Evolutionary conservation across 345 rosid species (phyloP).

Genomic region (Euphorbia tirucalli): DNA sequence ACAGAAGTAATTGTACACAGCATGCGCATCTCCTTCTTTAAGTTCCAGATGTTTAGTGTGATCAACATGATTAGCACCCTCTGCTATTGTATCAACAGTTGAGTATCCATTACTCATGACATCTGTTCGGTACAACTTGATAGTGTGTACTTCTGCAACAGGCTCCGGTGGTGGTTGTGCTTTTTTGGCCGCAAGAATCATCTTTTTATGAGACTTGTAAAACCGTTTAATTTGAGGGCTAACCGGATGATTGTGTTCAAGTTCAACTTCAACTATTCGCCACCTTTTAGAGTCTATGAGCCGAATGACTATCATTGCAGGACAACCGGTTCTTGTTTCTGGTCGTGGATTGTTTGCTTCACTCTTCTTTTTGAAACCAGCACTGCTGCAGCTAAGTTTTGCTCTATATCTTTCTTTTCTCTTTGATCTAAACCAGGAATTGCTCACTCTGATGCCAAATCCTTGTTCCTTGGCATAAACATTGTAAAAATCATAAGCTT

Average conservation of each 20-base stretch:
- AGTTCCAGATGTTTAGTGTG: slow-evolving; percentile 44
- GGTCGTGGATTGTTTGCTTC: slow-evolving; percentile 53
- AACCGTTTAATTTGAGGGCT: slow-evolving; percentile 40
- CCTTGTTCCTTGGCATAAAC: slow-evolving; percentile 46
- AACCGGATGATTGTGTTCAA: slow-evolving; percentile 44
- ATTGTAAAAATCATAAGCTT: slow-evolving; percentile 47
- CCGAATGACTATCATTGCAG: slow-evolving; percentile 46
- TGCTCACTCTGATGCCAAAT: slow-evolving; percentile 53
- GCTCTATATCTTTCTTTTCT: slow-evolving; percentile 48
- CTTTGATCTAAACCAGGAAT: slow-evolving; percentile 48
- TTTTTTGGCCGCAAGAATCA: slow-evolving; percentile 40
- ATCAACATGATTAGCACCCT: slow-evolving; percentile 30
- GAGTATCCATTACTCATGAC: slow-evolving; percentile 25
- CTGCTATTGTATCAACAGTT: slow-evolving; percentile 32
- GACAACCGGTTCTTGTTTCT: slow-evolving; percentile 50
- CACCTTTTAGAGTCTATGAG: slow-evolving; percentile 45
- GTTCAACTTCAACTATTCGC: slow-evolving; percentile 50
- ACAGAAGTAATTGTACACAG: slow-evolving; percentile 44
- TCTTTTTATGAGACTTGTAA: slow-evolving; percentile 44
- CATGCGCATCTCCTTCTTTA: slow-evolving; percentile 52
- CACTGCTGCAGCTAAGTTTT: slow-evolving; percentile 56
- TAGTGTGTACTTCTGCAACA: slow-evolving; percentile 42
- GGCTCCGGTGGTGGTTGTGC: slow-evolving; percentile 38
- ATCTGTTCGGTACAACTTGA: slow-evolving; percentile 43
- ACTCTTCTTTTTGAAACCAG: slow-evolving; percentile 51